Base-by-base conservation (phyloP, 805 yeast genomes). In the Metschnikowia cerradonensis region DNA sequence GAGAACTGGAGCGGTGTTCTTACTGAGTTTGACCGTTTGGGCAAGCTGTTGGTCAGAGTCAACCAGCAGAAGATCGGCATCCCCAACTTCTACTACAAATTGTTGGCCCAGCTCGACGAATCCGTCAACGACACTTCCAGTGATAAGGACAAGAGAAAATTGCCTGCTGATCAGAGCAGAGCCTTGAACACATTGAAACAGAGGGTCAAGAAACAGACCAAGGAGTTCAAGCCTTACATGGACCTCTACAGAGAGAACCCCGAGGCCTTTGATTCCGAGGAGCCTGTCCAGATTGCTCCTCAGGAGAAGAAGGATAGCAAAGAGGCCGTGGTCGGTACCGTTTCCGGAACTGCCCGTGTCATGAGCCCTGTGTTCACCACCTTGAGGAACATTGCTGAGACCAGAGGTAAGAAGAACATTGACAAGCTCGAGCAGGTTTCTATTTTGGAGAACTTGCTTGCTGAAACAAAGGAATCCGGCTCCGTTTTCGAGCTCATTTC, bases 401-500 rank as follows among this genome's bases (percentile, higher is more conserved):
- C 90, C 45, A 85, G 99, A 73, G 99, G 99, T 76, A 91, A 91
- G 78, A 92, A 89, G 77, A 90, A 89, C 67, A 86, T 90, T 55
- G 96, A 92, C 68, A 82, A 84, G 56, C 68, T 66, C 55, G 96
- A 88, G 68, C 96, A 92, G 70, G 81, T 90, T 57, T 72, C 73
- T 50, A 75, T 78, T 41, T 76, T 94, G 64, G 96, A 88, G 71
- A 76, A 75, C 43, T 74, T 88, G 55, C 76, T 84, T 50, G 62
- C 52, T 23, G 63, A 61, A 14, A 60, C 62, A 50, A 48, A 52
- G 44, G 45, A 58, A 11, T 59, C 59, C 36, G 65, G 63, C 39
- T 63, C 61, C 33, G 79, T 89, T 30, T 94, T 88, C 69, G 96
- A 94, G 73, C 75, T 76, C 57, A 88, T 94, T 60, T 75, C 86